phyloP scores from a whole-genome alignment of 306 rosid species.

The Parietaria judaica region DNA sequence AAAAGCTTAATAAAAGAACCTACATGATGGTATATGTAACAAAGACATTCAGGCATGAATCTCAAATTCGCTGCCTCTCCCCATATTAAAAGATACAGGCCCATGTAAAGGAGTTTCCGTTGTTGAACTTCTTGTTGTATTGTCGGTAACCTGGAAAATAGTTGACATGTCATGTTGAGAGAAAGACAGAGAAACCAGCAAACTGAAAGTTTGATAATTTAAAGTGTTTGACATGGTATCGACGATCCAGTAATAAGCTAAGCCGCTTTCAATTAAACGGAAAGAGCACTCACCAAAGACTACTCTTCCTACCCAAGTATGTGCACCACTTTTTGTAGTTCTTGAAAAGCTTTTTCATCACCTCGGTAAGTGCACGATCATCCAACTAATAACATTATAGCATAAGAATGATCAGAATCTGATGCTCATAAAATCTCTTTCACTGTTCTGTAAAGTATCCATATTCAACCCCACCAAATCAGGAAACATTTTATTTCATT shows the following conservation, averaged over 20 bases:
- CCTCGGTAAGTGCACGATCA: conserved; percentile 87
- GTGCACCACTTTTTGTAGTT: conserved; percentile 98
- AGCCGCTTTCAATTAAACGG: neutral
- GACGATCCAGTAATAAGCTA: neutral
- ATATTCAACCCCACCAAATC: too few relatives aligned
- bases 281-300: conserved; percentile 66
- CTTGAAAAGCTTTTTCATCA: conserved; percentile 98
- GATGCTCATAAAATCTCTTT: neutral
- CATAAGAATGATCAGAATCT: neutral
- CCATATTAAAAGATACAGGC: conserved; percentile 95
- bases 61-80: conserved; percentile 98
- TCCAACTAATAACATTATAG: conserved; percentile 64
- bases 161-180: conserved; percentile 6
- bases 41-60: conserved; percentile 98
- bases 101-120: conserved; percentile 92
- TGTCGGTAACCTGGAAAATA: conserved; percentile 76
- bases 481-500: too few relatives aligned
- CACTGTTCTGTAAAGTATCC: too few relatives aligned
- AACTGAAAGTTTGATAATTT: neutral
- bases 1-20: conserved; percentile 9
- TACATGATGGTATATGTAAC: conserved; percentile 98
- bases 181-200: neutral
- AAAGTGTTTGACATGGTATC: neutral
- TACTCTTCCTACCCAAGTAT: conserved; percentile 93
- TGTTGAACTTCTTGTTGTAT: conserved; percentile 99